A percentile compares a stretch with the other conserved stretches of the same genome.
These are phyloP conservation scores for Sporothrix mexicana DNA, from an alignment of 2,329 filamentous ascomycete genomes.

Conservation along the genomic window DNA sequence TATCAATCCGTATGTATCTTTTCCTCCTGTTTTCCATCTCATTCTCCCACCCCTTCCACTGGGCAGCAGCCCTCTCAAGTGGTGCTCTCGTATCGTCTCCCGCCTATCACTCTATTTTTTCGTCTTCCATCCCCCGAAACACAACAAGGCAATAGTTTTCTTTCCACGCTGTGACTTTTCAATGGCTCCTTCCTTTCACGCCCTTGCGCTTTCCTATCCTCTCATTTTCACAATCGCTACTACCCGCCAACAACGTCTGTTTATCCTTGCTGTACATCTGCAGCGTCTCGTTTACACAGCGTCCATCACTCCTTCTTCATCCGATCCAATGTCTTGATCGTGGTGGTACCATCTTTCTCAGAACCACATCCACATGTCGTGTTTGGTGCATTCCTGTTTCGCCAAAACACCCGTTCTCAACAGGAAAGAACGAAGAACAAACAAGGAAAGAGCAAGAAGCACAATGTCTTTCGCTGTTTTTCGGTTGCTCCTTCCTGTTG, in stretches of 20 bases:
- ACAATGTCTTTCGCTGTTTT: neutral
- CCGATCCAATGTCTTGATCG: neutral
- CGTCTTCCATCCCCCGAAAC: neutral
- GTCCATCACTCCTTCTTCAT: slow-evolving; percentile 12
- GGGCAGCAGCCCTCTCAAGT: neutral
- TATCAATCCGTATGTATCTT: slow-evolving; percentile 5
- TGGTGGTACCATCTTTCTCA: neutral
- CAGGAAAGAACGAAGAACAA: too few relatives aligned
- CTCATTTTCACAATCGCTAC: neutral
- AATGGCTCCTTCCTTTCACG: neutral
- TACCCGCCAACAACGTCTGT: neutral
- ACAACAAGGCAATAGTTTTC: neutral
- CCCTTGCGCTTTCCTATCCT: neutral
- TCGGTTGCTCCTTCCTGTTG: slow-evolving; percentile 2
- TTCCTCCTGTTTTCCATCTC: neutral
- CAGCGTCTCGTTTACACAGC: slow-evolving; percentile 20
- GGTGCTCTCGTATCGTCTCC: neutral
- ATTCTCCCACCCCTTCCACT: too few relatives aligned
- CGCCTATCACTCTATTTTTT: too few relatives aligned
- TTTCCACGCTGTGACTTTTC: neutral
- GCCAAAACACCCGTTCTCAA: too few relatives aligned
- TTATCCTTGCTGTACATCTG: slow-evolving; percentile 11
- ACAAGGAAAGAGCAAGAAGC: too few relatives aligned
- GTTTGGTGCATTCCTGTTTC: too few relatives aligned
- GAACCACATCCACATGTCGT: too few relatives aligned